Percentiles rank a stretch among this genome's conserved stretches.
Evolutionary conservation across 148 eudicot species (phyloP).

Genomic region (Selenicereus undatus): DNA sequence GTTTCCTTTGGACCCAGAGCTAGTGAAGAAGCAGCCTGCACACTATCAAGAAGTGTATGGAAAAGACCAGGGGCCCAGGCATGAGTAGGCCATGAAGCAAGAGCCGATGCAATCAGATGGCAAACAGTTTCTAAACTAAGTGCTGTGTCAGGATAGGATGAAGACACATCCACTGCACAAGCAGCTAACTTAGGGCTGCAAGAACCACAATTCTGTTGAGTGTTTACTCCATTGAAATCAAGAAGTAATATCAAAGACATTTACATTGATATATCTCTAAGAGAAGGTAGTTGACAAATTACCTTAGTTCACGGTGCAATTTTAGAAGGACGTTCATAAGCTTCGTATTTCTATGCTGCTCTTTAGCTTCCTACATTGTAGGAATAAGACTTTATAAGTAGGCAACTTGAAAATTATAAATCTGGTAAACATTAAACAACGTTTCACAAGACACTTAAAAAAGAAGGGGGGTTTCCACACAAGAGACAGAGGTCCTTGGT

Average conservation of each 20-base stretch:
- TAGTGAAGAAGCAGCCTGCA: conserved; percentile 74
- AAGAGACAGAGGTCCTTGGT: neutral
- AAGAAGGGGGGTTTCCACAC: neutral
- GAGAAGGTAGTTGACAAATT: conserved; percentile 3
- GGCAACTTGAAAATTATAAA: neutral
- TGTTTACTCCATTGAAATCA: neutral
- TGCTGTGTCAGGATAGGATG: conserved; percentile 70
- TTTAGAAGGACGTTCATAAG: conserved; percentile 77
- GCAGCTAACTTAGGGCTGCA: conserved; percentile 95
- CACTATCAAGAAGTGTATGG: conserved; percentile 78
- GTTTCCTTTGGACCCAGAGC: conserved; percentile 93
- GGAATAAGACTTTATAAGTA: conserved; percentile 4
- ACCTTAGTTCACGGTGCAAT: conserved; percentile 94
- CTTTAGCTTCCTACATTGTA: conserved; percentile 67
- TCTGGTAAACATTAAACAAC: neutral
- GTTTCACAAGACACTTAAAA: neutral
- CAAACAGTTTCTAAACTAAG: conserved; percentile 82
- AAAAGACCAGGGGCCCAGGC: conserved; percentile 97
- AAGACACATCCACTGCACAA: conserved; percentile 62
- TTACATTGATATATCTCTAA: neutral
- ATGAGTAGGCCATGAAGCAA: conserved; percentile 92
- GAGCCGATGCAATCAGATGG: conserved; percentile 88
- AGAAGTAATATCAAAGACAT: neutral
- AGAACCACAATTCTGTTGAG: conserved; percentile 14
- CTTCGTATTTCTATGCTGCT: conserved; percentile 92